Percentiles rank a stretch among this genome's conserved stretches.
phyloP scores from a whole-genome alignment of 2,329 filamentous ascomycete genomes.

The Cercospora canescens region DNA sequence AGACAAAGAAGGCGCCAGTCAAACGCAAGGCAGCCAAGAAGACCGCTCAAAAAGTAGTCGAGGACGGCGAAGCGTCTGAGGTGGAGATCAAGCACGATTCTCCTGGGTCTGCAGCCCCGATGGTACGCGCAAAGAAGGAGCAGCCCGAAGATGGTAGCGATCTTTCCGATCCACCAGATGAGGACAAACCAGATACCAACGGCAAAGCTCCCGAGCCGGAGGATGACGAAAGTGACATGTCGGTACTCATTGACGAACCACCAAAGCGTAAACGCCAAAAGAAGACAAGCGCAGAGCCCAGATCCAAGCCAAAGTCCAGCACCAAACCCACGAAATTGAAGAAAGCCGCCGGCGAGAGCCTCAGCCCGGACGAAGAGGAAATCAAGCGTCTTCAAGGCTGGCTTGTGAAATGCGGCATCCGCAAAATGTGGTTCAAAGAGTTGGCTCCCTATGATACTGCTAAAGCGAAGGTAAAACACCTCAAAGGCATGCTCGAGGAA shows the following conservation, averaged over 20 bases:
- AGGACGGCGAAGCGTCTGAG: conserved; percentile 15
- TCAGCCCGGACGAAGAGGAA: conserved; percentile 69
- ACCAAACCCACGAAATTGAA: conserved; percentile 36
- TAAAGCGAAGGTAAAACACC: conserved; percentile 78
- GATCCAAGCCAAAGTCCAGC: conserved; percentile 43
- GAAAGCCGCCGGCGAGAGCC: conserved; percentile 34
- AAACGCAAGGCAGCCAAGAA: conserved; percentile 16
- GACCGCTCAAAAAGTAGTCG: conserved; percentile 8
- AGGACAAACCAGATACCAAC: conserved; percentile 17
- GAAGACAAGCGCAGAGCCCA: conserved; percentile 36
- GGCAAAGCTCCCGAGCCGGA: conserved; percentile 20
- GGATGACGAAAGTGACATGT: conserved; percentile 62
- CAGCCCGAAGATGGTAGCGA: conserved; percentile 20
- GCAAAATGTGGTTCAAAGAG: conserved; percentile 88
- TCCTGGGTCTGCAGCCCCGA: conserved; percentile 9
- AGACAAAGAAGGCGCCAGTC: conserved; percentile 13
- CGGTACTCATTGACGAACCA: conserved; percentile 75
- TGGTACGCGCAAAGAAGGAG: conserved; percentile 15
- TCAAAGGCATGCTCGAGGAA: conserved; percentile 76
- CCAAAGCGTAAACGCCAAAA: conserved; percentile 57
- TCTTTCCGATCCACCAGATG: conserved; percentile 25
- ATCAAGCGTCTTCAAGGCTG: conserved; percentile 87
- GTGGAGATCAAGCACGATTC: background rate
- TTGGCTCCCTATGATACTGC: conserved; percentile 72
- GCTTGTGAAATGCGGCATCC: conserved; percentile 84